Conservation (phyloP, 2,329 filamentous ascomycete genomes). For the Orbilia javanica region DNA sequence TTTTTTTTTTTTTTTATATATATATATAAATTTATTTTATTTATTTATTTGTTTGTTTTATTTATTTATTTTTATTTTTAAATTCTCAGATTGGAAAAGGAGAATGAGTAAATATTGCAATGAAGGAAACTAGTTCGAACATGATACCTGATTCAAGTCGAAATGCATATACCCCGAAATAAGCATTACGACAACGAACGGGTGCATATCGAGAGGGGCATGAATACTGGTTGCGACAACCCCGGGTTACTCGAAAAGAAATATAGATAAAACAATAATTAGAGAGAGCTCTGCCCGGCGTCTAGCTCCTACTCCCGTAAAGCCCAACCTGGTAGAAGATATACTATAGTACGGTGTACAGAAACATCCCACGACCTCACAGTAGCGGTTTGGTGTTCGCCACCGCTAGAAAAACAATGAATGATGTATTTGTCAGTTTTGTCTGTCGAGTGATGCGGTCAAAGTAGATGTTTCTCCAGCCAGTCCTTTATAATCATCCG, state of each 20-base stretch:
- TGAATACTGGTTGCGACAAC: constrained; percentile 37
- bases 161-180: background rate
- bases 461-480: too few species aligned
- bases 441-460: too few species aligned
- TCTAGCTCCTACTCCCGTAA: background rate
- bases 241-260: too few species aligned
- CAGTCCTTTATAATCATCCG: too few species aligned
- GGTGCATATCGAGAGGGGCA: background rate
- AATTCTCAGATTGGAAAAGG: background rate
- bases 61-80: too few species aligned
- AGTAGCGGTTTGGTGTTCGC: background rate
- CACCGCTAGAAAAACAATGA: background rate
- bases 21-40: too few species aligned
- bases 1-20: too few species aligned
- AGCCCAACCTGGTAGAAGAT: too few species aligned
- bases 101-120: background rate
- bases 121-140: background rate
- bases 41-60: too few species aligned
- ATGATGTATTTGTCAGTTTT: too few species aligned
- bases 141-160: background rate
- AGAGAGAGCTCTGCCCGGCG: background rate
- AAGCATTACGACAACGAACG: constrained; percentile 14
- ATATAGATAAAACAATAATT: too few species aligned
- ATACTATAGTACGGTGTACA: background rate
- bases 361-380: too few species aligned